Base-by-base conservation (phyloP, 441 rosid genomes). In the Arabidopsis lyrata region DNA sequence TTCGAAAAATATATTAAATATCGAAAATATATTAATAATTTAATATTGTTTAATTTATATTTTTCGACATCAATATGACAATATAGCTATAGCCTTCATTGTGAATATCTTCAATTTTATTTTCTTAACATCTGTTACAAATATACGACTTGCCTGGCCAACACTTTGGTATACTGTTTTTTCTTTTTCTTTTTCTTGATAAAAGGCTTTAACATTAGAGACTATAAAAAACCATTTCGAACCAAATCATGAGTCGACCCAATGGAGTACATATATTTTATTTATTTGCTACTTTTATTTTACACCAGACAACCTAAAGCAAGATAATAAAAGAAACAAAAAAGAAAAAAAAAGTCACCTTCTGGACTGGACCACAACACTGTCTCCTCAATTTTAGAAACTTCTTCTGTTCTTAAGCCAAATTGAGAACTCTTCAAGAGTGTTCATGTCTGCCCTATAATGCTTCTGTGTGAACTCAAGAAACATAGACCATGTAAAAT, bases 391-490 rank as follows among this genome's bases (percentile, higher is more conserved):
- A 8, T 61, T 61, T 68, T 70, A 76, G 61, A 70, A 70, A 22
- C 67, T 63, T 64, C 1, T 64, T 39, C 63, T 49, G 48, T 70
- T 64, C 69, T 78, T 81, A 64, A 87, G 77, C 88, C 86, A 87
- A n/a, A 35, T 68, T 1, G 81, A 62, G 84, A 87, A 87, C 52
- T 74, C 86, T 15, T 78, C 76, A 18, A 87, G 84, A 66, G 91
- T 87, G 49, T 77, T 71, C 78, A 63, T 73, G 83, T 87, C 91
- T 16, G 91, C 47, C 55, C 89, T 79, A 60, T 85, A 85, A 66
- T 81, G 80, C 31, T 83, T 84, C 63, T 81, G 88, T 0, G 89
- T 85, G 59, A 85, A 87, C 29, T 84, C 84, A 2, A 85, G 84
- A 42, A 87, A 66, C 49, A 44, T 66, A n/a, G 80, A 63, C 91